A percentile compares a stretch with the other conserved stretches of the same genome.
phyloP scores from a whole-genome alignment of 768 basidiomycete species.

The Pleurotus tuoliensis region DNA sequence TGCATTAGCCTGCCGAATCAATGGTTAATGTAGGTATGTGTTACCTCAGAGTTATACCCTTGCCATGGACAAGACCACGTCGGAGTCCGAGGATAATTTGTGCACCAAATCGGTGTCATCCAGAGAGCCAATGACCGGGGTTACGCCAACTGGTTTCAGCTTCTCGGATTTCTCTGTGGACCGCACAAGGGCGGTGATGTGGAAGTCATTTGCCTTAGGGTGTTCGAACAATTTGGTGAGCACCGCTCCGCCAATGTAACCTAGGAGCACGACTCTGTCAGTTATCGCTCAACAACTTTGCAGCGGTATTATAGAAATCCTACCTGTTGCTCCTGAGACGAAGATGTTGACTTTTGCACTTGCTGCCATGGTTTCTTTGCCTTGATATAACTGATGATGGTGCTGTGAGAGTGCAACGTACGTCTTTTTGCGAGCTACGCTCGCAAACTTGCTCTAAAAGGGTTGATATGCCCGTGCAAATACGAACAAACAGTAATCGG shows the following conservation, averaged over 20 bases:
- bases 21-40: neutral
- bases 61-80: slow-evolving; percentile 43
- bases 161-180: slow-evolving; percentile 32
- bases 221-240: slow-evolving; percentile 43
- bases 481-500: too few species aligned
- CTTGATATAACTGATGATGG: neutral
- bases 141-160: slow-evolving; percentile 31
- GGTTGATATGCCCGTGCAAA: too few species aligned
- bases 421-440: too few species aligned
- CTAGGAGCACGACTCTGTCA: slow-evolving; percentile 19
- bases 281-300: neutral
- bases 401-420: neutral
- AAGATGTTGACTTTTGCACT: slow-evolving; percentile 29
- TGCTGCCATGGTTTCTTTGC: neutral
- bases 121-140: slow-evolving; percentile 36
- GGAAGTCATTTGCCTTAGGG: slow-evolving; percentile 34
- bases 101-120: slow-evolving; percentile 34
- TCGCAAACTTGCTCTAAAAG: too few species aligned
- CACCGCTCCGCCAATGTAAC: slow-evolving; percentile 57
- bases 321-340: slow-evolving; percentile 46
- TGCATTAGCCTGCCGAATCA: slow-evolving; percentile 9
- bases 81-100: slow-evolving; percentile 37
- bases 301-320: neutral
- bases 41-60: slow-evolving; percentile 4
- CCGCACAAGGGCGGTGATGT: slow-evolving; percentile 44